phyloP scores from a whole-genome alignment of 2,329 filamentous ascomycete species.

The Diplodia sapinea region DNA sequence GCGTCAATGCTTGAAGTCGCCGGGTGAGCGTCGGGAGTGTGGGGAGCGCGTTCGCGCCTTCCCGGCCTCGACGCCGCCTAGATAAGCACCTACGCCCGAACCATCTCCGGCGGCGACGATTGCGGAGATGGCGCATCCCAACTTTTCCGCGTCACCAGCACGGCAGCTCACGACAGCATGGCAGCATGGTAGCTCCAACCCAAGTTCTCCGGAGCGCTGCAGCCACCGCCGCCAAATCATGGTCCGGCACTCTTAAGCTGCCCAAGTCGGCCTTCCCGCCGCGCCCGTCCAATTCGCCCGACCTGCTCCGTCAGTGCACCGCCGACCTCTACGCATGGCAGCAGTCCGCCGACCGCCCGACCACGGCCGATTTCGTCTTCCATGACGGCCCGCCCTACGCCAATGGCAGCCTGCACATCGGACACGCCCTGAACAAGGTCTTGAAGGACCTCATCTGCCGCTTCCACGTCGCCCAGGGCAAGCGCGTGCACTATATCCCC shows the following conservation, averaged over 20 bases:
- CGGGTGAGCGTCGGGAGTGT: too few relatives aligned
- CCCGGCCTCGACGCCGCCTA: too few relatives aligned
- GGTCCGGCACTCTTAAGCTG: slow-evolving; percentile 55
- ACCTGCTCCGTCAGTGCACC: slow-evolving; percentile 76
- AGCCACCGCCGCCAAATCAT: slow-evolving; percentile 33
- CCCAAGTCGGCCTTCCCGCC: slow-evolving; percentile 57
- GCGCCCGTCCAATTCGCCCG: slow-evolving; percentile 46
- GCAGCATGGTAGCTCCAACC: slow-evolving; percentile 32
- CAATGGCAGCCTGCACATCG: slow-evolving; percentile 88
- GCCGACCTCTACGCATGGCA: slow-evolving; percentile 94
- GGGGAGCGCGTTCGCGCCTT: too few relatives aligned
- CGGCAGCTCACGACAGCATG: slow-evolving; percentile 18
- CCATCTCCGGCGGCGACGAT: slow-evolving; percentile 16
- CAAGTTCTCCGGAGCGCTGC: slow-evolving; percentile 27
- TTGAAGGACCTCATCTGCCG: slow-evolving; percentile 92
- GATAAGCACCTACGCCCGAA: neutral
- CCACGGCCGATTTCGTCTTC: slow-evolving; percentile 68
- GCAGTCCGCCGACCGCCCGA: slow-evolving; percentile 55
- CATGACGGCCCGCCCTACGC: slow-evolving; percentile 98
- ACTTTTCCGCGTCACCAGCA: slow-evolving; percentile 24
- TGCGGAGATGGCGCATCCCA: slow-evolving; percentile 5
- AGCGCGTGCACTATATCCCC: slow-evolving; percentile 79
- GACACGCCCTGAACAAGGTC: slow-evolving; percentile 96
- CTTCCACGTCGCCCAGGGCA: slow-evolving; percentile 78
- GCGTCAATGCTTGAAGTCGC: too few relatives aligned